Evolutionary conservation across 2,329 filamentous ascomycete species (phyloP), one percentile per base, ranked within the genome.

Genomic region (Epichloe baconii): DNA sequence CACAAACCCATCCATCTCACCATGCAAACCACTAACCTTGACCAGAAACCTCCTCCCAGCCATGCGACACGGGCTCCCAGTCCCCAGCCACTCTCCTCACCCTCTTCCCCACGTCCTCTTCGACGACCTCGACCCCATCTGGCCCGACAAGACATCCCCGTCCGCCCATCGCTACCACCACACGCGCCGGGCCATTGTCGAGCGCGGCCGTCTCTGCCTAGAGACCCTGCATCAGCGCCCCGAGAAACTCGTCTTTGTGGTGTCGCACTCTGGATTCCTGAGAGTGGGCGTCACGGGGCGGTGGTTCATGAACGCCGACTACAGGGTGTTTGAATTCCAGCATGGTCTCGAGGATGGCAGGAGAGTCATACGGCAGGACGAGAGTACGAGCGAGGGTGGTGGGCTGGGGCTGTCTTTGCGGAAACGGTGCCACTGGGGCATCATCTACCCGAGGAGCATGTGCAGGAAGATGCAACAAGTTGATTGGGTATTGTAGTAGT

Each of bases 241-340:
- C 0, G 81, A 85, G 64, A 78, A 78, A 57, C 70, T 81, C 48
- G 72, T 86, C 50, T 71, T 82, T 10, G 80, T 85, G 0, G 80
- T 86, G 4, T 78, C 77, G 2, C 82, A 85, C 64, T 79, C 81
- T 2, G 79, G 75, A 0, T 85, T 85, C 61, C 58, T 85, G 54
- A 68, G 80, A n/a, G 62, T 70, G 3, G 78, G 73, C 8, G 73
- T 85, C 7, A 73, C 71, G 8, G 75, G 79, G 2, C 69, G 68
- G 56, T 76, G 69, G 68, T 80, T 71, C 58, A 76, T 74, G 61
- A 85, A 85, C 55, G 77, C 76, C 11, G 82, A 85, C 58, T 85
- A 80, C 62, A 73, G 82, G 12, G 67, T 84, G 34, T 85, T 84
- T 58, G 72, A 78, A 17, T 79, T 80, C 56, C 61, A 54, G 5